Evolutionary conservation across 2,329 filamentous ascomycete genomes (phyloP), one percentile per base, ranked within the genome.

Genomic region (Fusarium ambrosium): DNA sequence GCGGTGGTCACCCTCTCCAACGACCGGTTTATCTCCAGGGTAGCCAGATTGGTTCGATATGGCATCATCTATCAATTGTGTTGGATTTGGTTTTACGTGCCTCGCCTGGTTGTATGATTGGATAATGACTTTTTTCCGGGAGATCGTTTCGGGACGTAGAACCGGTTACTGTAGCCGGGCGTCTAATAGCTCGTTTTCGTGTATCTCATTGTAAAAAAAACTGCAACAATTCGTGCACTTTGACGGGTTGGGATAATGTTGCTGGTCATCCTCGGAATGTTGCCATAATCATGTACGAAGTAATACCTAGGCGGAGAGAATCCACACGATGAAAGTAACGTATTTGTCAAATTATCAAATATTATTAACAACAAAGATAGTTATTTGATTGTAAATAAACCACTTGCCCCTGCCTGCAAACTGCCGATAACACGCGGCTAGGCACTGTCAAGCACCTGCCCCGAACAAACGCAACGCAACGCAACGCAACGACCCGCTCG

Each of bases 21-120:
- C 20, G 39, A 27, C 66, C 61, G 70, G 29, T 22, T 48, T 67
- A 74, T 73, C 55, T 62, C 59, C 59, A 72, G 41, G 45, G 20
- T 36, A 45, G 39, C 16, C 18, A 39, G 48, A 56, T 34, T 37
- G 62, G 51, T 32, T 64, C 56, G 29, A 39, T 37, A 64, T 64
- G 37, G 62, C 51, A 64, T 64, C 62, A 64, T 59, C 6, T n/a
- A 13, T 36, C n/a, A 6, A 5, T 59, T 13, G 16, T 37, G 37
- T 24, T 22, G 11, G 8, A 16, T n/a, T 64, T 32, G 51, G 51
- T 24, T 59, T 43, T 59, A 29, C 27, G 37, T 43, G 37, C 36
- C 61, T 24, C 27, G 11, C 20, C n/a, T 29, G 22, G 20, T 4
- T 20, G 13, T 53, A 3, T 55, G 22, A 55, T 55, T 63, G 34